Evolutionary conservation across 2,329 filamentous ascomycete genomes (phyloP).

Genomic region (Dactylellina cionopaga): DNA sequence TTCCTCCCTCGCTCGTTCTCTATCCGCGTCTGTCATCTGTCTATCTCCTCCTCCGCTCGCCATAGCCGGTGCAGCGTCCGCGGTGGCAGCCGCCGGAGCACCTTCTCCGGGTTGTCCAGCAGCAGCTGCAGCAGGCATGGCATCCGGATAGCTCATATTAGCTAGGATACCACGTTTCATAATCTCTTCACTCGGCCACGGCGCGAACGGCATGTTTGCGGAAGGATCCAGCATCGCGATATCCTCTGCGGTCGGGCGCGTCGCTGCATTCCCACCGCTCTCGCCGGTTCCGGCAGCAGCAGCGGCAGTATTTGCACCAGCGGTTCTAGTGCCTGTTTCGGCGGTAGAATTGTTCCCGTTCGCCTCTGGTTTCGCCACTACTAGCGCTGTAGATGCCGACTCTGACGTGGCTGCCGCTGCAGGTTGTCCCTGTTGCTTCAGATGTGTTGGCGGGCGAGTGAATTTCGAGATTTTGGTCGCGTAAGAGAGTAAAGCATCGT

Average conservation of each 20-base stretch:
- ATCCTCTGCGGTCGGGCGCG: slow-evolving; percentile 59
- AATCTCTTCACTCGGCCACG: slow-evolving; percentile 78
- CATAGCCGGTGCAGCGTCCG: slow-evolving; percentile 48
- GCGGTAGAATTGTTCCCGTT: slow-evolving; percentile 18
- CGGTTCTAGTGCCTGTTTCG: background rate
- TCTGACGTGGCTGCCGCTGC: background rate
- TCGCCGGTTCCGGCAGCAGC: slow-evolving; percentile 50
- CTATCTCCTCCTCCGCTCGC: slow-evolving; percentile 57
- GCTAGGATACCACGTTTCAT: slow-evolving; percentile 76
- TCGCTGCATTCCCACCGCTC: slow-evolving; percentile 29
- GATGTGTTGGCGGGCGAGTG: slow-evolving; percentile 73
- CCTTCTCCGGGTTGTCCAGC: slow-evolving; percentile 62
- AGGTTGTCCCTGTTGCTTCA: slow-evolving; percentile 56
- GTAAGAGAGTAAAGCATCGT: slow-evolving; percentile 78
- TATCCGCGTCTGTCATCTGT: slow-evolving; percentile 59
- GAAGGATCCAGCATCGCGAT: slow-evolving; percentile 66
- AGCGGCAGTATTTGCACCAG: background rate
- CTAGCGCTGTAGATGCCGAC: background rate
- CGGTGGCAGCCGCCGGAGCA: slow-evolving; percentile 57
- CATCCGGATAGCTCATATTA: slow-evolving; percentile 60
- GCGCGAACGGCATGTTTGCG: slow-evolving; percentile 71
- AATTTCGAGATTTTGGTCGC: slow-evolving; percentile 82
- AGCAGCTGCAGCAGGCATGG: slow-evolving; percentile 68
- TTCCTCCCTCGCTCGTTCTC: slow-evolving; percentile 55
- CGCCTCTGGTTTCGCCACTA: slow-evolving; percentile 36